Conservation (phyloP, 441 rosid species). For the Jatropha multifida region DNA sequence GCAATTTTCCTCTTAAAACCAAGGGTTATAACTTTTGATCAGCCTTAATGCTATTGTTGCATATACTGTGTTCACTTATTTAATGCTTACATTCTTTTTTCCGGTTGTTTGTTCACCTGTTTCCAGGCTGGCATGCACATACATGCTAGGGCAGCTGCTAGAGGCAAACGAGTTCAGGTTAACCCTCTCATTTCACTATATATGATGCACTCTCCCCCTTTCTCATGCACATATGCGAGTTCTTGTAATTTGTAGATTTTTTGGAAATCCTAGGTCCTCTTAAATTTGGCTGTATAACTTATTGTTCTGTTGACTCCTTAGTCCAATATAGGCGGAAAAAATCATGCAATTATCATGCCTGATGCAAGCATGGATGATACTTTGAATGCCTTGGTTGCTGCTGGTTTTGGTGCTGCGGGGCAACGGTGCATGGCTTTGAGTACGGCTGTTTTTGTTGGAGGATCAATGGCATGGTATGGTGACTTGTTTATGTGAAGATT, state of each 20-base stretch:
- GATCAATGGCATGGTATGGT: conserved; percentile 45
- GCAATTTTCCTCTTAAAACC: neutral
- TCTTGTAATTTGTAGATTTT: neutral
- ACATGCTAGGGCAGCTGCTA: conserved; percentile 79
- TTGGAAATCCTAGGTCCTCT: conserved; percentile 6
- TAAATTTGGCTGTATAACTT: conserved; percentile 13
- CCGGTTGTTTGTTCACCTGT: conserved; percentile 10
- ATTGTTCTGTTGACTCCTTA: conserved; percentile 27
- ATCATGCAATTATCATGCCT: conserved; percentile 60
- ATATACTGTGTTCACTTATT: neutral
- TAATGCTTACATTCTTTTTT: neutral
- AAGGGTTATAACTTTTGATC: neutral
- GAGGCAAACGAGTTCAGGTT: conserved; percentile 95
- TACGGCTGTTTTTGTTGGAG: conserved; percentile 59
- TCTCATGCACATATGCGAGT: neutral
- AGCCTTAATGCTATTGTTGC: neutral
- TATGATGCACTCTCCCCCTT: neutral
- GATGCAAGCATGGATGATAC: conserved; percentile 61
- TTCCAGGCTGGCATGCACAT: conserved; percentile 90
- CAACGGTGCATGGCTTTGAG: conserved; percentile 49
- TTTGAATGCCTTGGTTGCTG: conserved; percentile 51
- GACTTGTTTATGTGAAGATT: neutral
- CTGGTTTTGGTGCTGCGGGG: conserved; percentile 64
- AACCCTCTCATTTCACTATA: neutral
- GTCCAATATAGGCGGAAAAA: conserved; percentile 52